These are phyloP conservation scores for Coemansia sp. DNA, from an alignment of 192 early-diverging fungal species.

Conservation along the genomic window DNA sequence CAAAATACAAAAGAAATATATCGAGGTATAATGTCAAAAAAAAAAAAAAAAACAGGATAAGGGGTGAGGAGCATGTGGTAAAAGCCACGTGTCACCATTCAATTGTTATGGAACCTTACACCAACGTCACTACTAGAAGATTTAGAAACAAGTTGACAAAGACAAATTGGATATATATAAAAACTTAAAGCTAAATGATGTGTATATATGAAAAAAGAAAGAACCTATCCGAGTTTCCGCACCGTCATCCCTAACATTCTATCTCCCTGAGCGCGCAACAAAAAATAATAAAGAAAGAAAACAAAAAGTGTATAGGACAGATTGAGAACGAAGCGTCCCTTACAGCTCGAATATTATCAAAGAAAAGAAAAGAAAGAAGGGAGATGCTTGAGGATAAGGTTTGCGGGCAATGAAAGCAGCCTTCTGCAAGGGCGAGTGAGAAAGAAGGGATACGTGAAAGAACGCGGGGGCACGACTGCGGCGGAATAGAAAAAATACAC, in stretches of 20 bases:
- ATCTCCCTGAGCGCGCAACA: constrained; percentile 1
- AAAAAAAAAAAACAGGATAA: not conserved
- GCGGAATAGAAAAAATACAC: not conserved
- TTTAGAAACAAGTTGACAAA: not conserved
- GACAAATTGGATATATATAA: not conserved
- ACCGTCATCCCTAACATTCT: not conserved
- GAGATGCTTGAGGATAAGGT: constrained; percentile 6
- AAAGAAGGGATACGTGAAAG: not conserved
- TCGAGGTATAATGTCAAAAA: not conserved
- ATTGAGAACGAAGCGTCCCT: constrained; percentile 6
- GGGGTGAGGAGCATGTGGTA: not conserved
- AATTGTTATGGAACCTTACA: not conserved
- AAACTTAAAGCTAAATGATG: not conserved
- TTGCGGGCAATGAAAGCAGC: constrained; percentile 7
- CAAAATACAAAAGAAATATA: not conserved
- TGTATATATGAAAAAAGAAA: not conserved
- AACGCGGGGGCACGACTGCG: not conserved
- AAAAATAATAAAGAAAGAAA: constrained; percentile 12
- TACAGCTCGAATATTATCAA: constrained; percentile 3
- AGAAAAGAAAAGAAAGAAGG: not conserved
- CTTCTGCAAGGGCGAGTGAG: constrained; percentile 6
- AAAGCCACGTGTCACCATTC: not conserved
- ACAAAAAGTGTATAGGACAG: constrained; percentile 7
- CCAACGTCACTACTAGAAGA: not conserved
- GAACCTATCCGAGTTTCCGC: not conserved